A percentile compares a stretch with the other conserved stretches of the same genome.
phyloP scores from a whole-genome alignment of 306 rosid species.

The Lupinus albus region DNA sequence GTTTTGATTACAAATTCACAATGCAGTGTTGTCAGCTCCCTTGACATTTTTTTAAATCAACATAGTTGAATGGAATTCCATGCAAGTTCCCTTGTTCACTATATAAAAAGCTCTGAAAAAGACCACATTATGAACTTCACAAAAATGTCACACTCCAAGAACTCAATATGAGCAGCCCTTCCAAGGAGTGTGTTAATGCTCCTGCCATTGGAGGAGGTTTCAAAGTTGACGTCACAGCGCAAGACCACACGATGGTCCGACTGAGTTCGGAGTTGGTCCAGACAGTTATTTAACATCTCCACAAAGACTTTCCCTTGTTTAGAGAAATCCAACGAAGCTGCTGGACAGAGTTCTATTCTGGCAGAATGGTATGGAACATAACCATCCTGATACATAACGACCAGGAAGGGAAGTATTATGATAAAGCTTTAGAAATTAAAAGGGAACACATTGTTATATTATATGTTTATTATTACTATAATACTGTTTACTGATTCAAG shows the following conservation, averaged over 20 bases:
- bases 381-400: conserved; percentile 65
- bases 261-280: conserved; percentile 70
- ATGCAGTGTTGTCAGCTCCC: not conserved
- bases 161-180: conserved; percentile 91
- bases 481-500: not conserved
- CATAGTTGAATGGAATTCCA: not conserved
- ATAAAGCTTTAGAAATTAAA: not conserved
- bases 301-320: conserved; percentile 66
- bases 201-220: conserved; percentile 73
- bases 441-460: not conserved
- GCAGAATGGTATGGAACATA: conserved; percentile 96
- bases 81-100: conserved; percentile 31
- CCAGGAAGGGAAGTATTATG: conserved; percentile 26
- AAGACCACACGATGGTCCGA: conserved; percentile 64
- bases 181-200: conserved; percentile 74
- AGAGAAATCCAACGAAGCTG: conserved; percentile 68
- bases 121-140: conserved; percentile 89
- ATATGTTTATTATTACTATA: not conserved
- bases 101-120: conserved; percentile 76
- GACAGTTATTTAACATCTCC: conserved; percentile 80
- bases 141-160: conserved; percentile 81
- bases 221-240: conserved; percentile 86
- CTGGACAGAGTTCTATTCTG: conserved; percentile 75
- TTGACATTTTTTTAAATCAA: not conserved
- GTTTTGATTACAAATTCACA: conserved; percentile 25